Evolutionary conservation across 306 rosid genomes (phyloP), one percentile per base, ranked within the genome.

Genomic region (Sicyos edulis): DNA sequence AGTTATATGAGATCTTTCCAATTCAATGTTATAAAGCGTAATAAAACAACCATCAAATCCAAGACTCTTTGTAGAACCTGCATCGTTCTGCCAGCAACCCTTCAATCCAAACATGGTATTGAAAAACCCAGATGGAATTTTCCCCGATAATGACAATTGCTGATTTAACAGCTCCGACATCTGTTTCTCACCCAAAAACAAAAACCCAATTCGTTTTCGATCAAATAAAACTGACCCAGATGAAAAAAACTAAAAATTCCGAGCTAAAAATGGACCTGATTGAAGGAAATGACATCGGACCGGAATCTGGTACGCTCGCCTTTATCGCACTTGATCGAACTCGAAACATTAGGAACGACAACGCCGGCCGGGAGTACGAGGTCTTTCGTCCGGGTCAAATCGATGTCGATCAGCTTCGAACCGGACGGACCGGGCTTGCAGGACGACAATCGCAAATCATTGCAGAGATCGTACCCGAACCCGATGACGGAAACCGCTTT

Each of bases 121-220:
- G 79, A 90, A 92, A 73, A 74, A 26, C 54, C 96, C 98, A 1
- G 90, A 82, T 11, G 98, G 98, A 72, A 92, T 92, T 75, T 92
- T 92, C 9, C 96, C 96, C 0, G 85, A 78, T 65, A 92, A 72
- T 21, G 86, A 82, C 52, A 85, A 52, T 16, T 85, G 86, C 74
- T 83, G 81, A 74, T 92, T 92, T 82, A 81, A 83, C 59, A 70
- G 93, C 86, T 88, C 93, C 10, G 96, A 88, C 98, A 92, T 92
- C 98, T 92, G 89, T 32, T 22, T 12, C 51, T 40, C 67, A 81
- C 71, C 24, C n/a, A 17, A 5, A 32, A 32, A 32, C 37, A 32
- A 1, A 15, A 49, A 70, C 66, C 66, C 66, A 45, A 6, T 24
- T 50, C 42, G 64, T 12, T 24, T 14, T 14, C n/a, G 15, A 50